Evolutionary conservation across 2,329 filamentous ascomycete genomes (phyloP), one percentile per base, ranked within the genome.

Genomic region (Ceratocystis cubensis): DNA sequence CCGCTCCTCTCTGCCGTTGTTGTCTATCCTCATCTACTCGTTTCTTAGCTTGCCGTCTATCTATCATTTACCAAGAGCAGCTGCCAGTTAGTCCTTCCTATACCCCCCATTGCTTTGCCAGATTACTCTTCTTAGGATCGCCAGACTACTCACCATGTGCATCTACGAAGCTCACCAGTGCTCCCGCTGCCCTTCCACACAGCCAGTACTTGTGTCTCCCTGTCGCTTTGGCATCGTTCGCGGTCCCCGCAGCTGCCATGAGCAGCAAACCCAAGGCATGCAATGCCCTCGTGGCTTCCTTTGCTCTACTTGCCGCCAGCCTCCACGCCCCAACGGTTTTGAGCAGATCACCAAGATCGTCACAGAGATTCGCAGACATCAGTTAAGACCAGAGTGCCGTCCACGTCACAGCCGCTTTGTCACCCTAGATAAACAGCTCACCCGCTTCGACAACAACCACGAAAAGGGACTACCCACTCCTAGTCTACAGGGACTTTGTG

Each of bases 111-210:
- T 17, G 33, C n/a, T 64, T 46, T 64, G 8, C 28, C 20, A 45
- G 17, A 64, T 13, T 28, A 37, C 45, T 17, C 50, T 48, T 17
- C 33, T 30, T 64, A 53, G 45, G n/a, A 62, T 25, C 33, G 10
- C 4, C n/a, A 63, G 8, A 30, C 37, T 22, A 20, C 22, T 8
- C 22, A 37, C 45, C 41, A 64, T 64, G 62, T 64, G 62, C 62
- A 59, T 59, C 56, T 59, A 59, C 56, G 10, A 59, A 22, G 56
- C 56, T n/a, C 56, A 59, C 28, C 56, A 59, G 56, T 59, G 56
- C 28, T 59, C 56, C 56, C 15, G 56, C 56, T 59, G 56, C 1
- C 30, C 15, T n/a, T 30, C 15, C 28, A 37, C 20, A 3, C 56
- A 59, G 56, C 56, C 56, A n/a, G 56, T 59, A 17, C 56, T 59